These are phyloP conservation scores for Blastobotrys serpentis DNA, from an alignment of 1,139 yeast species.

Conservation along the genomic window DNA sequence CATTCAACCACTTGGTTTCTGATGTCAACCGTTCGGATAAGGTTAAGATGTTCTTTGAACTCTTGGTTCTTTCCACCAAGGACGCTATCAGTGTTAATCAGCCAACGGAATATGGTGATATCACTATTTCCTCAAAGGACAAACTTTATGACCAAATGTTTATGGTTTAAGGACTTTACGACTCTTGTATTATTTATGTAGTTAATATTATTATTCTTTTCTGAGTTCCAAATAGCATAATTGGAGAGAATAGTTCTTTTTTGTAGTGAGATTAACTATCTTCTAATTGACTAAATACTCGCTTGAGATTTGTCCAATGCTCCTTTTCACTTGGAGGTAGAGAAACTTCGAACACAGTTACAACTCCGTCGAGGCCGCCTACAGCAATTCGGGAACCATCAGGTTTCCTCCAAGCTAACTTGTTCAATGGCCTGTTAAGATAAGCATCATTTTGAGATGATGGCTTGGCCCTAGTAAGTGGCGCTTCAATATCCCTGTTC, in stretches of 20 bases:
- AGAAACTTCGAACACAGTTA: constrained; percentile 34
- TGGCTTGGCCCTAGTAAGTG: constrained; percentile 38
- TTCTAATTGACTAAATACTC: constrained; percentile 18
- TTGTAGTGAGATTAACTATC: too few relatives aligned
- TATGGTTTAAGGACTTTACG: constrained; percentile 11
- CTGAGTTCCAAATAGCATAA: background rate
- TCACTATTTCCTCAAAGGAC: constrained; percentile 53
- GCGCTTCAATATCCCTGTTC: constrained; percentile 41
- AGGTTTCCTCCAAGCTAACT: constrained; percentile 33
- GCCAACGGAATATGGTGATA: constrained; percentile 58
- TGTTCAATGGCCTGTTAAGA: constrained; percentile 30
- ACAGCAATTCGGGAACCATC: constrained; percentile 35
- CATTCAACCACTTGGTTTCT: constrained; percentile 23
- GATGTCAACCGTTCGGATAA: constrained; percentile 26
- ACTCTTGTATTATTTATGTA: background rate
- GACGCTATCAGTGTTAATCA: constrained; percentile 69
- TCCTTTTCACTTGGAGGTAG: constrained; percentile 16
- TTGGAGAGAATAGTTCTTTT: too few relatives aligned
- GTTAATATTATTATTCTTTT: background rate
- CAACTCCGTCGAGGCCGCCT: constrained; percentile 40
- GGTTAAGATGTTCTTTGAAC: constrained; percentile 69
- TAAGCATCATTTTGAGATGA: constrained; percentile 13
- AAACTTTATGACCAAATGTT: constrained; percentile 42
- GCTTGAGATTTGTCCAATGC: constrained; percentile 25
- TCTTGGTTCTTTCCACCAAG: constrained; percentile 77